phyloP scores from a whole-genome alignment of 768 basidiomycete species.

The Mycena galopus region DNA sequence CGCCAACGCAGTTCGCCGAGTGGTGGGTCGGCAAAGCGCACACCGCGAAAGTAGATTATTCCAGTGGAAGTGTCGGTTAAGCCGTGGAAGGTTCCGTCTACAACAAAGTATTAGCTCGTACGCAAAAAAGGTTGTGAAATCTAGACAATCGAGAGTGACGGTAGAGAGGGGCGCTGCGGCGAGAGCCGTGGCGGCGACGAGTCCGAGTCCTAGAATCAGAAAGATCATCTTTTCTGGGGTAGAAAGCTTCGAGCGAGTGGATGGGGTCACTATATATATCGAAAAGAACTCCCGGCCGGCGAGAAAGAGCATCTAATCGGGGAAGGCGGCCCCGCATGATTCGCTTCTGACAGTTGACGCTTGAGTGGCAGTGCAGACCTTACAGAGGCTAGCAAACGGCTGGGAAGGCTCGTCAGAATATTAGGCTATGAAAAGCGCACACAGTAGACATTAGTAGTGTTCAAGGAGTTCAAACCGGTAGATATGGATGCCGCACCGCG shows the following conservation, averaged over 20 bases:
- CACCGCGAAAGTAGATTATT: conserved; percentile 52
- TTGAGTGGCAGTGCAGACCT: no score
- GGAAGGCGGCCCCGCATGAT: no score
- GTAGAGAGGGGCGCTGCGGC: conserved; percentile 3
- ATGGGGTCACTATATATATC: no score
- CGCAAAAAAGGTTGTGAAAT: background rate
- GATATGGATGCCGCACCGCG: no score
- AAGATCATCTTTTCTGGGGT: background rate
- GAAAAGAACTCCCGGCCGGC: no score
- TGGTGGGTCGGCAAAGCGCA: conserved; percentile 59
- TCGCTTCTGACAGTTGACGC: no score
- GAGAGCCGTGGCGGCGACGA: background rate
- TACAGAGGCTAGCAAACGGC: no score
- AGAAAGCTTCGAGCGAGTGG: background rate
- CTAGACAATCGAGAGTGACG: conserved; percentile 38
- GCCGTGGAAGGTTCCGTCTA: conserved; percentile 57
- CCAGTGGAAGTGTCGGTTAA: conserved; percentile 44
- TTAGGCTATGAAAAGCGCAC: no score
- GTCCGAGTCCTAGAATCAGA: background rate
- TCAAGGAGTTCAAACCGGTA: no score
- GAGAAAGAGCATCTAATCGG: no score
- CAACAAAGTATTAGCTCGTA: background rate
- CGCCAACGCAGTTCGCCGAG: conserved; percentile 56
- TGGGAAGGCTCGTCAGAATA: no score
- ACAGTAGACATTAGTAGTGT: no score